Conservation (phyloP, 148 eudicot genomes). For the Arctostaphylos glauca region DNA sequence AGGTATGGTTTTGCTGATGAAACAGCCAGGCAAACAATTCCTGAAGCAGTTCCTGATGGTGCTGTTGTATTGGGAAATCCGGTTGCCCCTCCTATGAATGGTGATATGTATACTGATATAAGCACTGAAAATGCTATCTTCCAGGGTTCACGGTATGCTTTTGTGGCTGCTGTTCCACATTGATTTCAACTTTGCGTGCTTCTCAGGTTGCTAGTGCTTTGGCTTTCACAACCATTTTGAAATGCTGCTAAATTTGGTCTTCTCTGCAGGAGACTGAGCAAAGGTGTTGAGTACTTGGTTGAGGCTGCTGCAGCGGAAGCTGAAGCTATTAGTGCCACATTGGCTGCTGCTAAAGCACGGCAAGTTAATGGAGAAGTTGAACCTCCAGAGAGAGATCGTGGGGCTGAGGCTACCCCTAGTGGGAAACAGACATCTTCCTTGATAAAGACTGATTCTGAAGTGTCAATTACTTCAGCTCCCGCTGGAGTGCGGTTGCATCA, state of each 20-base stretch:
- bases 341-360: constrained; percentile 98
- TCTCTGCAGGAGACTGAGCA: constrained; percentile 74
- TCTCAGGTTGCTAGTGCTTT: constrained; percentile 6
- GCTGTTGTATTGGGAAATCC: constrained; percentile 86
- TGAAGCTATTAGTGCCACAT: constrained; percentile 87
- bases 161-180: constrained; percentile 5
- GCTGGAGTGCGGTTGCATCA: constrained; percentile 93
- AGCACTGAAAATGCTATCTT: constrained; percentile 87
- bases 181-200: constrained; percentile 5
- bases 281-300: constrained; percentile 93
- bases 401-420: constrained; percentile 96
- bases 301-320: constrained; percentile 99
- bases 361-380: constrained; percentile 92
- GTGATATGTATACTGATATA: constrained; percentile 89
- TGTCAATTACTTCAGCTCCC: constrained; percentile 60
- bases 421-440: constrained; percentile 64
- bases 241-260: constrained; percentile 18
- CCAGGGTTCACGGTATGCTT: constrained; percentile 70
- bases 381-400: constrained; percentile 86
- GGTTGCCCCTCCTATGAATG: constrained; percentile 93
- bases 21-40: constrained; percentile 41
- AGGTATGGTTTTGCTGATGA: constrained; percentile 75
- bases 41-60: constrained; percentile 70
- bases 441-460: constrained; percentile 72
- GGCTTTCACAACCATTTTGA: neutral